Base-by-base conservation (phyloP, 768 basidiomycete species). In the Serpula lacrymans region DNA sequence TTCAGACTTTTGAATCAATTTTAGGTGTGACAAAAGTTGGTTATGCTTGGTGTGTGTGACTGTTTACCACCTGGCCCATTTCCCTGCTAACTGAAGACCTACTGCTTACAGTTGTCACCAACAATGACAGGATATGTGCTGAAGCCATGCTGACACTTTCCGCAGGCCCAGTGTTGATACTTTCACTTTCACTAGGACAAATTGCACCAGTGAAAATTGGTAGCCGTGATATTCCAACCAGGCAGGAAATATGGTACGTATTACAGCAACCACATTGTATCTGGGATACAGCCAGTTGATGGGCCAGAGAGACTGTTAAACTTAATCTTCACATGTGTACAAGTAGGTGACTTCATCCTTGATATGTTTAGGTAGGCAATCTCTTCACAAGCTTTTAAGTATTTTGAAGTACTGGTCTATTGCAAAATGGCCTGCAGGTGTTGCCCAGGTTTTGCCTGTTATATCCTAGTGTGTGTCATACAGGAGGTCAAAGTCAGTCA, bases 401-500 rank as follows among this genome's bases (percentile, higher is more conserved):
- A 65, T 45, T 6, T 52, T 51, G 34, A 58, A 53, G 35, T 63
- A 43, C 2, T 42, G 38, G 20, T 55, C 51, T 47, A 57, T 63
- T 0, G 57, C 53, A 16, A 20, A 29, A 43, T 56, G 37, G 42
- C 73, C 72, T 58, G 74, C 67, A 12, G 69, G 51, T 5, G 34
- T 20, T 4, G 51, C 31, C 53, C 53, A 55, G 4, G 36, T 24
- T 2, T 35, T 24, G 4, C 22, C 1, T 1, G 34, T 37, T 3
- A 61, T 43, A 30, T 59, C 42, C 2, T 27, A 12, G 1, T 55
- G 51, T 0, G 62, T 50, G 12, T 60, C 57, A 3, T 53, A 53
- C 2, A 69, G 48, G 2, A 67, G 45, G 42, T 57, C 52, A 37
- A 69, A 67, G n/a, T n/a, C n/a, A n/a, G n/a, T n/a, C n/a, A n/a